phyloP scores from a whole-genome alignment of 2,329 filamentous ascomycete species.

The Metarhizium anisopliae region DNA sequence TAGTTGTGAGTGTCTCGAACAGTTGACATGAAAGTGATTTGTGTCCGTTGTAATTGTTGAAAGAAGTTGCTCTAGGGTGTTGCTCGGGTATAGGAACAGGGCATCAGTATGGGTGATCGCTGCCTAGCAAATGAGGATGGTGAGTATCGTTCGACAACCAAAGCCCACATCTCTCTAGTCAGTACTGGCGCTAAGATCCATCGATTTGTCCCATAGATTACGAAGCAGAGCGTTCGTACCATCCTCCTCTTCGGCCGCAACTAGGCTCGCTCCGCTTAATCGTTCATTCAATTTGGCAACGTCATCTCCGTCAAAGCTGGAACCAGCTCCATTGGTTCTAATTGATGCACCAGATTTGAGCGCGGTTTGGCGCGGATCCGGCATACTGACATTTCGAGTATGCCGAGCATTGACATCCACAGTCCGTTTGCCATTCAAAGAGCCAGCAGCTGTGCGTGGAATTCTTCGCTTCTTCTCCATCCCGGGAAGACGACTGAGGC shows the following conservation, averaged over 20 bases:
- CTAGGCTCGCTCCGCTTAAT: slow-evolving; percentile 41
- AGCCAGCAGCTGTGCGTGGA: slow-evolving; percentile 28
- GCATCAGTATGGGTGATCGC: no score
- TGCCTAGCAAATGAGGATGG: no score
- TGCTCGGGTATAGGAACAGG: background rate
- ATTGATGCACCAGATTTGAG: slow-evolving; percentile 26
- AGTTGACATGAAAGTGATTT: no score
- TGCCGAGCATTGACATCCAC: slow-evolving; percentile 23
- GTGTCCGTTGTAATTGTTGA: no score
- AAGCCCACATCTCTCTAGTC: slow-evolving; percentile 8
- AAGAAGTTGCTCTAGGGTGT: background rate
- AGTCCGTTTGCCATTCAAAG: slow-evolving; percentile 26
- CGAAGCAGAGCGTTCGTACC: slow-evolving; percentile 42
- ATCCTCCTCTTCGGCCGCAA: slow-evolving; percentile 41
- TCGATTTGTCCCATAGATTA: slow-evolving; percentile 53
- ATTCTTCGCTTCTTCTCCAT: slow-evolving; percentile 42
- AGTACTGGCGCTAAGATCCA: slow-evolving; percentile 45
- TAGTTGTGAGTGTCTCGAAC: background rate
- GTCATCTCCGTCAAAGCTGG: slow-evolving; percentile 39
- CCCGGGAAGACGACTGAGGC: slow-evolving; percentile 37
- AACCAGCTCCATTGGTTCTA: slow-evolving; percentile 28
- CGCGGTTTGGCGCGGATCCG: slow-evolving; percentile 21
- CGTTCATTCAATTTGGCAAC: slow-evolving; percentile 29
- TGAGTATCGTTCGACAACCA: background rate
- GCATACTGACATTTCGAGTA: slow-evolving; percentile 30